Evolutionary conservation across 306 rosid genomes (phyloP), one percentile per base, ranked within the genome.

Genomic region (Quercus rubra): DNA sequence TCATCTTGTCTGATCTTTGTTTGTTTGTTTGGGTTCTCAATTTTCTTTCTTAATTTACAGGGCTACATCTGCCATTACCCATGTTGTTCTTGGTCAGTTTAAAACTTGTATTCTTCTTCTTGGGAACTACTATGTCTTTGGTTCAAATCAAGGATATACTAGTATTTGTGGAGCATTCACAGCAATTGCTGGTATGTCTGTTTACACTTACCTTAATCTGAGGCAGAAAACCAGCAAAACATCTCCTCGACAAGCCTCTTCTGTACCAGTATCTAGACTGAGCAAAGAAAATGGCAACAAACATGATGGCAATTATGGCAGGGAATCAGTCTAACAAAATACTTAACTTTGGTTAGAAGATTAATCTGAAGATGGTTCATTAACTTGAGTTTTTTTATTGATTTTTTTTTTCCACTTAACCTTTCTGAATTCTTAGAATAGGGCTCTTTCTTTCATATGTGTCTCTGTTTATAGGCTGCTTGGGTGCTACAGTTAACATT

Each of bases 71-170:
- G 98, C 98, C 1, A 83, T 91, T 14, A 89, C 97, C 23, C 98
- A 95, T 13, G 99, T 95, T 9, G 99, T 95, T 59, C 99, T 95
- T 6, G 98, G 99, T 61, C 98, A 95, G 86, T 95, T 95, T 38
- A 95, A 95, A 89, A 95, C 98, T 21, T 92, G 99, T n/a, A 87
- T 93, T 74, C 88, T 95, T 55, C 98, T 92, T 80, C 94, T 95
- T 0, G 99, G 99, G 78, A 92, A 91, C 87, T 92, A 78, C 80
- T 92, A 86, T 83, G 86, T 95, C 38, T 92, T 95, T 2, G 91
- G 91, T 81, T 87, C 99, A 33, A 91, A 92, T 82, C 98, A 97
- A 3, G 99, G 99, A 28, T 83, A 5, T 61, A 91, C 85, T 69
- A 95, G 99, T 67, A 91, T 95, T 25, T 80, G 77, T 3, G 99